phyloP scores from a whole-genome alignment of 768 basidiomycete species.

The Russula foetens region DNA sequence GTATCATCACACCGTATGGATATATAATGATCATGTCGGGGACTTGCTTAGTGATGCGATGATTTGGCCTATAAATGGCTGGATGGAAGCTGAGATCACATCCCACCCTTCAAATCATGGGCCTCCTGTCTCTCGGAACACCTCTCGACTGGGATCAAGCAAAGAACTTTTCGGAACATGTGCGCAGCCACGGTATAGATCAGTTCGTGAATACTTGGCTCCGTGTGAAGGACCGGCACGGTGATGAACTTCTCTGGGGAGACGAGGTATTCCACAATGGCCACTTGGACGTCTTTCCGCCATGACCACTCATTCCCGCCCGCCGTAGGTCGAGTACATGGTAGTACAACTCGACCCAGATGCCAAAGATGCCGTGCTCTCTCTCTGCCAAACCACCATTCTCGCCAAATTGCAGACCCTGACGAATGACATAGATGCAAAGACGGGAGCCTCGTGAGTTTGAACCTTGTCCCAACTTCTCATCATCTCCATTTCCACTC shows the following conservation, averaged over 20 bases:
- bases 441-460: conserved; percentile 53
- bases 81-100: too few species aligned
- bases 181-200: conserved; percentile 85
- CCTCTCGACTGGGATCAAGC: conserved; percentile 89
- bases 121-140: conserved; percentile 86
- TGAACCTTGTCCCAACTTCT: not conserved
- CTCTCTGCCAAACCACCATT: conserved; percentile 93
- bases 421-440: conserved; percentile 55
- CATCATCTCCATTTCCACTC: not conserved
- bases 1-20: not conserved
- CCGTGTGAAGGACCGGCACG: conserved; percentile 79
- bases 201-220: conserved; percentile 95
- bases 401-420: conserved; percentile 66
- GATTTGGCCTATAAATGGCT: not conserved
- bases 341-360: conserved; percentile 78
- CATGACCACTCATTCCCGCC: conserved; percentile 1
- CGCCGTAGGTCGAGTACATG: conserved; percentile 86
- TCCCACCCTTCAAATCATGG: conserved; percentile 46
- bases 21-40: not conserved
- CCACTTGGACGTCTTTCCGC: not conserved
- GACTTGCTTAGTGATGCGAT: conserved; percentile 6
- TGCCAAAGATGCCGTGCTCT: conserved; percentile 74
- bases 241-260: conserved; percentile 94
- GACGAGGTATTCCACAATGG: conserved; percentile 67
- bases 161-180: conserved; percentile 80